These are phyloP conservation scores for Jatropha multifida DNA, from an alignment of 441 rosid species.

Conservation along the genomic window DNA sequence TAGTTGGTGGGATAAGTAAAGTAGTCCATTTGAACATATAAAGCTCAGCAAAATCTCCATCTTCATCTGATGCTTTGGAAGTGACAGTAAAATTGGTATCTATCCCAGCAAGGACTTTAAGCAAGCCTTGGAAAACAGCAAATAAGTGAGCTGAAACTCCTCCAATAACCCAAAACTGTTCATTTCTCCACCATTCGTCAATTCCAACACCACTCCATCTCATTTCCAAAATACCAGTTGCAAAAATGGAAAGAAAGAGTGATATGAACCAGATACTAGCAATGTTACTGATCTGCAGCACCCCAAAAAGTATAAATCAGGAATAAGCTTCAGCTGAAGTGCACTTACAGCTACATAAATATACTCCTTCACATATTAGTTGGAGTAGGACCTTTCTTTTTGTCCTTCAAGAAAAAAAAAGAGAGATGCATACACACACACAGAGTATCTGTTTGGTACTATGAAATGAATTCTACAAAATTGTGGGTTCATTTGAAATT, in stretches of 20 bases:
- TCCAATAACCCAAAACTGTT: conserved; percentile 99
- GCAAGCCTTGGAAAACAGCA: conserved; percentile 95
- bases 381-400: not conserved
- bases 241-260: conserved; percentile 97
- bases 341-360: not conserved
- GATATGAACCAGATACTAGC: conserved; percentile 99
- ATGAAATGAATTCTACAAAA: too few species aligned
- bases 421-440: not conserved
- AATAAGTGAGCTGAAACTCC: conserved; percentile 96
- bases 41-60: conserved; percentile 86
- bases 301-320: conserved; percentile 21
- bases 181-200: conserved; percentile 99
- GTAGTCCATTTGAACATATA: conserved; percentile 99
- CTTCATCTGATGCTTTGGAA: conserved; percentile 92
- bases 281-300: conserved; percentile 88
- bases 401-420: too few species aligned
- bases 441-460: too few species aligned
- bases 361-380: not conserved
- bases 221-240: conserved; percentile 97
- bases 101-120: conserved; percentile 92
- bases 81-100: conserved; percentile 98
- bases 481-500: too few species aligned
- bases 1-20: conserved; percentile 94
- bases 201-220: conserved; percentile 99
- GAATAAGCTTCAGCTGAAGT: not conserved